Conservation (phyloP, 129 eudicot genomes). For the Lactuca saligna region DNA sequence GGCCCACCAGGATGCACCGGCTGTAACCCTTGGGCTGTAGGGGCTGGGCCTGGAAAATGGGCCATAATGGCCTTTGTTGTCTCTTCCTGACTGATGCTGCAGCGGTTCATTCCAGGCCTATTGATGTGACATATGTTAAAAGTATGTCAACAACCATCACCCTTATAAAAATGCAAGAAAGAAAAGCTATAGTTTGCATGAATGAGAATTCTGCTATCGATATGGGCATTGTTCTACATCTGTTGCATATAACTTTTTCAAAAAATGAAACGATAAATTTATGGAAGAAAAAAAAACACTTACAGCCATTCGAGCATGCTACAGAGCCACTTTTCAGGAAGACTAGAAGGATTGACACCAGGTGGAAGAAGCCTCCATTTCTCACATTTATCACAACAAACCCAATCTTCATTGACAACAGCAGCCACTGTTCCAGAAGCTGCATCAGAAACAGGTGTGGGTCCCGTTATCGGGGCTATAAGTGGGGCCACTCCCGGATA, state of each 20-base stretch:
- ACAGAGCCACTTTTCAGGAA: slow-evolving; percentile 92
- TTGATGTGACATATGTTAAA: slow-evolving; percentile 19
- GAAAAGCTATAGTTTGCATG: neutral
- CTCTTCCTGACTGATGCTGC: slow-evolving; percentile 72
- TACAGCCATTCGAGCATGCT: slow-evolving; percentile 97
- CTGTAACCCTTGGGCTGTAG: slow-evolving; percentile 34
- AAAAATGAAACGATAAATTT: slow-evolving; percentile 1
- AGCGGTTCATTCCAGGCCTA: slow-evolving; percentile 93
- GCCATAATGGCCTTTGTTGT: slow-evolving; percentile 64
- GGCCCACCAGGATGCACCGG: slow-evolving; percentile 40
- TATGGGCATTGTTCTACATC: neutral
- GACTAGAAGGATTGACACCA: slow-evolving; percentile 60
- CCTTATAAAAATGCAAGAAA: neutral
- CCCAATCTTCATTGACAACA: slow-evolving; percentile 79
- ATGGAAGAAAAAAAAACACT: slow-evolving; percentile 28
- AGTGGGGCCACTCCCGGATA: slow-evolving; percentile 33
- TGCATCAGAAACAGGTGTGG: slow-evolving; percentile 48
- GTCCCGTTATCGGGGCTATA: neutral
- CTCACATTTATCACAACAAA: slow-evolving; percentile 79
- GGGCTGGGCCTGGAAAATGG: slow-evolving; percentile 50
- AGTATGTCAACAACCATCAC: neutral
- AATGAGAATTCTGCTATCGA: neutral
- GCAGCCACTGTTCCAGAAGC: slow-evolving; percentile 47
- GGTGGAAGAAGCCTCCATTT: slow-evolving; percentile 93
- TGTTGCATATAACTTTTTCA: neutral